These are phyloP conservation scores for Plectosphaerella plurivora DNA, from an alignment of 2,329 filamentous ascomycete species.

Conservation along the genomic window DNA sequence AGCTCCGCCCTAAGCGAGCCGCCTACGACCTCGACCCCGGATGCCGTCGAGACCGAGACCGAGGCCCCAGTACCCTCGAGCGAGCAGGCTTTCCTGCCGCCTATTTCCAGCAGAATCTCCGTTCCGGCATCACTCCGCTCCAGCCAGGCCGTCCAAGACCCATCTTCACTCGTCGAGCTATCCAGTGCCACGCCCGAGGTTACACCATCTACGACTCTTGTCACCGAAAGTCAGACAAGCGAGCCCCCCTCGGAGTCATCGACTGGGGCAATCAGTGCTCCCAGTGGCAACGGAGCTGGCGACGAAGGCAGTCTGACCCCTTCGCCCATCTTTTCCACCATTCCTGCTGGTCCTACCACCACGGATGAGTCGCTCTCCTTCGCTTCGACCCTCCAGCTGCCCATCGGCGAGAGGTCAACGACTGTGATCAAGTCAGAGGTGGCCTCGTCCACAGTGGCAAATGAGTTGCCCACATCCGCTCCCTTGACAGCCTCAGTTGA, in stretches of 20 bases:
- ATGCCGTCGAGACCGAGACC: not conserved
- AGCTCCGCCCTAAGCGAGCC: not conserved
- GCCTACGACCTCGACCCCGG: not conserved
- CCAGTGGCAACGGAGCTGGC: not conserved
- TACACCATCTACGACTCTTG: too few species aligned
- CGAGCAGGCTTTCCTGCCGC: constrained; percentile 4
- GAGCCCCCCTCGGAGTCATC: not conserved
- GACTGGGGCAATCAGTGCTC: not conserved
- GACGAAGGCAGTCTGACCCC: not conserved
- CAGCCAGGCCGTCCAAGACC: not conserved
- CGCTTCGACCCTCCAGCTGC: not conserved
- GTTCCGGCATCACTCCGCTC: constrained; percentile 3
- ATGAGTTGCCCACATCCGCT: too few species aligned
- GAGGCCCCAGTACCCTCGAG: not conserved
- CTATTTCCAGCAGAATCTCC: constrained; percentile 7
- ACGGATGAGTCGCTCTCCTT: not conserved
- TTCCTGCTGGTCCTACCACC: not conserved
- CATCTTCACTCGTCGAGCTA: not conserved
- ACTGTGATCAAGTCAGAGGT: not conserved
- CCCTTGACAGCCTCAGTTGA: too few species aligned
- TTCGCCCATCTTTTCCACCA: not conserved
- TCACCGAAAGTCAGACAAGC: not conserved
- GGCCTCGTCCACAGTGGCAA: too few species aligned
- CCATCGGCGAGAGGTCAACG: not conserved
- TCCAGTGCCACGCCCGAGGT: not conserved